phyloP scores from a whole-genome alignment of 176 grass and related monocot species.

The Microstegium vimineum region DNA sequence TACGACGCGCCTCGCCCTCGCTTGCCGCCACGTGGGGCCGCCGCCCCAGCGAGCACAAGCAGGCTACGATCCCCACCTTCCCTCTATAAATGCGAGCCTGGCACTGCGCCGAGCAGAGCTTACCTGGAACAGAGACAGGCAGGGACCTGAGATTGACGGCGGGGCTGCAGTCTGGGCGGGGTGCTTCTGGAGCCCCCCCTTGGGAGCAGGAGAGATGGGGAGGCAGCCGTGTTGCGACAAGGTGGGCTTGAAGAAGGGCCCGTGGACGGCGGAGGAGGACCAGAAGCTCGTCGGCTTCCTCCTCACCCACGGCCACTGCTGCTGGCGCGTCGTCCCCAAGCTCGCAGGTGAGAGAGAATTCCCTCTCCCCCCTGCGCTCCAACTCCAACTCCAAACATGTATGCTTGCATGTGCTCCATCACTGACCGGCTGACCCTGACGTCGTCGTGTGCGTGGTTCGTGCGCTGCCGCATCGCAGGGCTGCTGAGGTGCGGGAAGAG shows the following conservation, averaged over 20 bases:
- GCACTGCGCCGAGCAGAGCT: conserved; percentile 17
- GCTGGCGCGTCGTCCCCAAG: conserved; percentile 94
- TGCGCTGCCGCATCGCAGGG: conserved; percentile 37
- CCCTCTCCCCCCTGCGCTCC: too few relatives aligned
- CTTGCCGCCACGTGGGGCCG: conserved; percentile 30
- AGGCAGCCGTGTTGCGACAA: conserved; percentile 93
- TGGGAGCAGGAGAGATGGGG: conserved; percentile 38
- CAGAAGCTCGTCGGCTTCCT: conserved; percentile 82
- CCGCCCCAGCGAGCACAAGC: neutral
- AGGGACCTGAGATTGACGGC: neutral
- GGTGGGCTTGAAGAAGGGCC: conserved; percentile 79
- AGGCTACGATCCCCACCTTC: neutral
- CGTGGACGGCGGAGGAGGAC: conserved; percentile 89
- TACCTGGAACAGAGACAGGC: conserved; percentile 37
- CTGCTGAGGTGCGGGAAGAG: conserved; percentile 91
- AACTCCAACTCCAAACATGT: neutral
- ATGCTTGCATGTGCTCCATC: neutral
- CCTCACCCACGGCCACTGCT: conserved; percentile 72
- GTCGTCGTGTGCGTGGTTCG: too few relatives aligned
- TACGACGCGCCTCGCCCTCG: conserved; percentile 12
- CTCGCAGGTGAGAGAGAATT: conserved; percentile 49
- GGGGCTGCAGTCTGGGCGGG: too few relatives aligned
- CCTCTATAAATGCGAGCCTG: conserved; percentile 32
- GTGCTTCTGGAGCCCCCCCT: too few relatives aligned
- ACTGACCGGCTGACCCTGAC: neutral